Conservation (phyloP, 108 stramenopile genomes). For the Epithemia pelagica region DNA sequence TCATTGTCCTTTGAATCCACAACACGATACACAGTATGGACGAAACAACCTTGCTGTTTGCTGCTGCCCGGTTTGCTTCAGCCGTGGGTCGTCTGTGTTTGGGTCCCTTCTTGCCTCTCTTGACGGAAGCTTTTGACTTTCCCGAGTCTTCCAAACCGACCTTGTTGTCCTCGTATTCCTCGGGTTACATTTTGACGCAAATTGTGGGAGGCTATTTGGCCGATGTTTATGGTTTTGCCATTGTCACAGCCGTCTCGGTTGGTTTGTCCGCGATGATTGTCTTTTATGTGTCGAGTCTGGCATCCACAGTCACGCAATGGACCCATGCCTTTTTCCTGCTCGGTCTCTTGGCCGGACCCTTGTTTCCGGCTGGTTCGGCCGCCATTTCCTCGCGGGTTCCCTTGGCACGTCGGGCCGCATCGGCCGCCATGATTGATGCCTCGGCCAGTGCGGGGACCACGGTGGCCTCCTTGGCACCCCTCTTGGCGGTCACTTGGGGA, state of each 20-base stretch:
- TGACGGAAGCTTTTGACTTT: constrained; percentile 14
- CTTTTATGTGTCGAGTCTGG: constrained; percentile 3
- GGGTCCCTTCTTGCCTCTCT: constrained; percentile 19
- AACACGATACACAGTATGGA: neutral
- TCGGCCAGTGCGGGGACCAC: constrained; percentile 19
- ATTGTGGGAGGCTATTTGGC: constrained; percentile 21
- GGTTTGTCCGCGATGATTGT: constrained; percentile 6
- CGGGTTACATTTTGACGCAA: constrained; percentile 25
- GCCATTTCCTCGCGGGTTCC: constrained; percentile 12
- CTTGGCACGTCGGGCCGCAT: constrained; percentile 1
- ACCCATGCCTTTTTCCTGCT: constrained; percentile 15
- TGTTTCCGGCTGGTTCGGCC: constrained; percentile 22
- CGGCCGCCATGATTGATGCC: constrained; percentile 20
- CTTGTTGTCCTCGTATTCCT: constrained; percentile 21
- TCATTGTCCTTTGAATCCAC: neutral
- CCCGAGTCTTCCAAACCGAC: constrained; percentile 8
- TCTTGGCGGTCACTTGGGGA: constrained; percentile 11
- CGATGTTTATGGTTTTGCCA: constrained; percentile 12
- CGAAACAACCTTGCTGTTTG: constrained; percentile 12
- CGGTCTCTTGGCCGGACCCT: constrained; percentile 19
- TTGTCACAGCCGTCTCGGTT: constrained; percentile 1
- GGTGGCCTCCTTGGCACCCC: constrained; percentile 19
- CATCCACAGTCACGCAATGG: constrained; percentile 13
- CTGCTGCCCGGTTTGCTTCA: constrained; percentile 15
- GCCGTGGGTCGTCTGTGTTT: constrained; percentile 20